These are phyloP conservation scores for Aspergillus diversus DNA, from an alignment of 495 filamentous ascomycete species.

Conservation along the genomic window DNA sequence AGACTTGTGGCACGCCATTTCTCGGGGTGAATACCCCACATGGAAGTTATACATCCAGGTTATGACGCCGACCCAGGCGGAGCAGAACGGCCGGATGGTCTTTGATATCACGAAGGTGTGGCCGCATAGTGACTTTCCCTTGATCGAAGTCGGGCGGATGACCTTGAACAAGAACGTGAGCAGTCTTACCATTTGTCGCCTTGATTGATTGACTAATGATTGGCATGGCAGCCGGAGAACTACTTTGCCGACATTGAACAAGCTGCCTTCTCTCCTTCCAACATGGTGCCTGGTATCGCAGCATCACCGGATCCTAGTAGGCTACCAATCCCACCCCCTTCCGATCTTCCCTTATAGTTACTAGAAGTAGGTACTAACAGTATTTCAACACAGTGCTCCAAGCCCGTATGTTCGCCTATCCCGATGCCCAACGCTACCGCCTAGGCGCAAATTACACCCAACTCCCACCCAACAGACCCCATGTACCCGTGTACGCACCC, in stretches of 20 bases:
- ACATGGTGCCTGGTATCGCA: constrained; percentile 51
- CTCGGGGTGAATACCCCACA: constrained; percentile 38
- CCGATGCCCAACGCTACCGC: constrained; percentile 67
- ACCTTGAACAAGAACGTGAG: constrained; percentile 44
- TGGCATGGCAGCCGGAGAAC: constrained; percentile 42
- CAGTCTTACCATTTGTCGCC: no score
- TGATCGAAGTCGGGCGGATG: constrained; percentile 45
- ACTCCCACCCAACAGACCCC: constrained; percentile 49
- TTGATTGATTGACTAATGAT: not conserved
- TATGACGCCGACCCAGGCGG: constrained; percentile 52
- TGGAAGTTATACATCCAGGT: constrained; percentile 54
- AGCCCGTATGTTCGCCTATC: constrained; percentile 70
- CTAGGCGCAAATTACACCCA: constrained; percentile 69
- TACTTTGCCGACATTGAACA: constrained; percentile 56
- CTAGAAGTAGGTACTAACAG: not conserved
- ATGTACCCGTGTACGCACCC: constrained; percentile 60
- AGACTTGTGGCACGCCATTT: constrained; percentile 44
- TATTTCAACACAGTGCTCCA: constrained; percentile 53
- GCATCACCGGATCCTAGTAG: constrained; percentile 49
- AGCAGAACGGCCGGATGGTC: constrained; percentile 35
- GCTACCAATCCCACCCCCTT: not conserved
- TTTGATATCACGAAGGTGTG: constrained; percentile 53
- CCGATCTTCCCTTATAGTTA: not conserved
- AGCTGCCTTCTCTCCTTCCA: constrained; percentile 53
- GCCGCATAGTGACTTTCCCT: constrained; percentile 44